Conservation (phyloP, 257 asterid species). For the Handroanthus guayacan region DNA sequence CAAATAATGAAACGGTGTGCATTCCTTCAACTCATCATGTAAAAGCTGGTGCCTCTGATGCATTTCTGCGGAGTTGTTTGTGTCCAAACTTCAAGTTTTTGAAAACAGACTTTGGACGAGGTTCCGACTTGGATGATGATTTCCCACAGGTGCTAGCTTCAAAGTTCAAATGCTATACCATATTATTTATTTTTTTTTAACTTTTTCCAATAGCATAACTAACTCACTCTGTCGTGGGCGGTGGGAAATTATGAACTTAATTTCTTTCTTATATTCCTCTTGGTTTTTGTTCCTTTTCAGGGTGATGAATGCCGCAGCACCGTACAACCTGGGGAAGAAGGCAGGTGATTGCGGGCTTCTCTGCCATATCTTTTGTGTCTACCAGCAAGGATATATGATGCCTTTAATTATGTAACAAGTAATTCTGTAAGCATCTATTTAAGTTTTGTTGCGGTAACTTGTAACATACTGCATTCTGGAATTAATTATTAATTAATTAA, state of each 20-base stretch:
- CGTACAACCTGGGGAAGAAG: constrained; percentile 51
- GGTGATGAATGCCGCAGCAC: constrained; percentile 53
- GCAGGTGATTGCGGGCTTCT: constrained; percentile 30
- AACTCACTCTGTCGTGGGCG: not conserved
- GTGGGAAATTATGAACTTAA: not conserved
- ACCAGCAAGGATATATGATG: constrained; percentile 20
- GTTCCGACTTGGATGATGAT: constrained; percentile 32
- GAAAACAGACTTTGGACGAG: constrained; percentile 36
- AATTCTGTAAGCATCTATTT: not conserved
- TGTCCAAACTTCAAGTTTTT: constrained; percentile 74
- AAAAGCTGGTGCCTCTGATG: constrained; percentile 66
- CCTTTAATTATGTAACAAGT: not conserved
- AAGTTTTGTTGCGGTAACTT: not conserved
- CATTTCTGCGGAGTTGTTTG: constrained; percentile 61
- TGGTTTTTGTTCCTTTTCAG: constrained; percentile 25
- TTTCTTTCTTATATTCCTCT: not conserved
- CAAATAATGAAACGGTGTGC: constrained; percentile 66
- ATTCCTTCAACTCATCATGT: constrained; percentile 61
- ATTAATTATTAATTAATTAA: not conserved
- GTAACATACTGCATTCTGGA: not conserved
- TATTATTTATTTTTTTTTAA: not conserved
- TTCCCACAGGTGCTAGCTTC: constrained; percentile 40
- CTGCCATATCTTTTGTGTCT: constrained; percentile 40
- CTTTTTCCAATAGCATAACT: not conserved
- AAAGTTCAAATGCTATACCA: too few relatives aligned